These are phyloP conservation scores for Penicillium freii DNA, from an alignment of 2,329 filamentous ascomycete species.

Conservation along the genomic window DNA sequence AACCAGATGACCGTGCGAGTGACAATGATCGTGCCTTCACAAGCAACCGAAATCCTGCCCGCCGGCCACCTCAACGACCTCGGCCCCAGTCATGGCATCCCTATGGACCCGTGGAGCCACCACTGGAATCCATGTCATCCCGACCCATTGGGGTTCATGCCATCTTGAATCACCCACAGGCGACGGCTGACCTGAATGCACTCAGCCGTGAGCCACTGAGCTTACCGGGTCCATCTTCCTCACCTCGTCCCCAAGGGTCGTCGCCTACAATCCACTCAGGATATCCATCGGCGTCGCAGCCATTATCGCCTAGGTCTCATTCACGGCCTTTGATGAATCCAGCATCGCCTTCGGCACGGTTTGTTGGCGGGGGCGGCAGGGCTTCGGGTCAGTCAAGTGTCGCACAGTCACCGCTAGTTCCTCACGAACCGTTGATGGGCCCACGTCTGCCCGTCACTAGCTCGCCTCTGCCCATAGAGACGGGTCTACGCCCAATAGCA, in stretches of 20 bases:
- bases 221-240: constrained; percentile 22
- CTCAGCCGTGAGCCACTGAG: constrained; percentile 25
- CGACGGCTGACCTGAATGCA: constrained; percentile 15
- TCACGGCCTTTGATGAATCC: constrained; percentile 36
- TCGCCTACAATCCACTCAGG: constrained; percentile 30
- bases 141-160: constrained; percentile 43
- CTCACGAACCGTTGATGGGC: constrained; percentile 33
- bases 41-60: constrained; percentile 17
- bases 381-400: constrained; percentile 34
- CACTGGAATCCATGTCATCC: constrained; percentile 28
- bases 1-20: constrained; percentile 21
- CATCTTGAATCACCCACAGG: constrained; percentile 41
- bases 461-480: constrained; percentile 29
- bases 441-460: constrained; percentile 27
- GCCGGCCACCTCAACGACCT: constrained; percentile 28
- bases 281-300: constrained; percentile 28
- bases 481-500: constrained; percentile 23
- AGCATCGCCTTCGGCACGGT: constrained; percentile 38
- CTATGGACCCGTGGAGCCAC: constrained; percentile 37
- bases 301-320: constrained; percentile 34
- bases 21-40: constrained; percentile 24
- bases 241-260: constrained; percentile 30
- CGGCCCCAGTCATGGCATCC: constrained; percentile 39
- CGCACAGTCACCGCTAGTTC: constrained; percentile 36
- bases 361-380: constrained; percentile 29